A percentile compares a stretch with the other conserved stretches of the same genome.
Conservation (phyloP, 495 filamentous ascomycete genomes). For the Penicillium canescens region DNA sequence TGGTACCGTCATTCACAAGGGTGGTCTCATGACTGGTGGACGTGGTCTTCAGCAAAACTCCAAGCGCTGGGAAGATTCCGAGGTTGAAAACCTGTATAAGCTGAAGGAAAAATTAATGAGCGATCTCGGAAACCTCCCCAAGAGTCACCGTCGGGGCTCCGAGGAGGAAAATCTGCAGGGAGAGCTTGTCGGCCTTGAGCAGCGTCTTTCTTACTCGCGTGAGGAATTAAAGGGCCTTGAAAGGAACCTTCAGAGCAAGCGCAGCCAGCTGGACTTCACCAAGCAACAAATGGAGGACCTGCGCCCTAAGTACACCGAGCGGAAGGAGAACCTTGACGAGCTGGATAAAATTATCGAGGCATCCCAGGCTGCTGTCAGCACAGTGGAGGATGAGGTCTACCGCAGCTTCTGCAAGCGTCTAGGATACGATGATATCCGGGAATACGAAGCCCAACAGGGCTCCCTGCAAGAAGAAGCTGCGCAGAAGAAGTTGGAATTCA, state of each 20-base stretch:
- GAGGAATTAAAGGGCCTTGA: constrained; percentile 81
- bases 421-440: constrained; percentile 84
- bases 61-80: constrained; percentile 85
- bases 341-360: constrained; percentile 64
- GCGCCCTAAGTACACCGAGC: constrained; percentile 75
- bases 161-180: constrained; percentile 80
- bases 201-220: constrained; percentile 66
- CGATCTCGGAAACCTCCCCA: constrained; percentile 75
- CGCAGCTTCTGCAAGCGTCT: constrained; percentile 81
- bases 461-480: constrained; percentile 84
- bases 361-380: constrained; percentile 74
- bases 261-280: constrained; percentile 74
- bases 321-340: constrained; percentile 64
- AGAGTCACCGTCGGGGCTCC: constrained; percentile 65
- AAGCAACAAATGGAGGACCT: constrained; percentile 70
- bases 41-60: constrained; percentile 71
- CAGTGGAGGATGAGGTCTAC: constrained; percentile 89
- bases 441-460: constrained; percentile 91
- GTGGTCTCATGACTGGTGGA: constrained; percentile 96
- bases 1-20: constrained; percentile 92
- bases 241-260: constrained; percentile 82
- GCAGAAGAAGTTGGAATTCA: constrained; percentile 83
- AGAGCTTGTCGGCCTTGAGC: constrained; percentile 81
- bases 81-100: constrained; percentile 77
- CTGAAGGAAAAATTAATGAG: constrained; percentile 68